These are phyloP conservation scores for Diutina mesorugosa DNA, from an alignment of 1,139 yeast genomes.

Conservation along the genomic window DNA sequence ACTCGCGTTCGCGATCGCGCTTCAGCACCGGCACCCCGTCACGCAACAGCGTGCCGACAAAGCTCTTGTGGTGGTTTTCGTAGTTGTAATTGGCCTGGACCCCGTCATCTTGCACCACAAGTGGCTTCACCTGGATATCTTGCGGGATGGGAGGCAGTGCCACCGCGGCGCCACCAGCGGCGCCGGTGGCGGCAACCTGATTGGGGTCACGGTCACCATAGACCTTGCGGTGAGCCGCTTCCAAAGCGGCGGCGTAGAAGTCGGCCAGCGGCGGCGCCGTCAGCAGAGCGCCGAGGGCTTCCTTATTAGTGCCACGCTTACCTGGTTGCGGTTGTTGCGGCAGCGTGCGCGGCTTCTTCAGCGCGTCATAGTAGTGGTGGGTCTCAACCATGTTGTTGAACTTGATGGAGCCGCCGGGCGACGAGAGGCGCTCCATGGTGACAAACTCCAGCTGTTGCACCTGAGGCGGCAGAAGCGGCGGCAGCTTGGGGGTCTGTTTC, in stretches of 20 bases:
- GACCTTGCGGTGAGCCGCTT: slow-evolving; percentile 1
- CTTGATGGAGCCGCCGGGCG: not conserved
- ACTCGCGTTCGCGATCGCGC: not conserved
- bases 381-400: not conserved
- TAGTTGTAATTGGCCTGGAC: not conserved
- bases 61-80: slow-evolving; percentile 1
- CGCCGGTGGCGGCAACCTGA: not conserved
- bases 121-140: not conserved
- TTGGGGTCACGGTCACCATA: not conserved
- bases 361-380: slow-evolving; percentile 1
- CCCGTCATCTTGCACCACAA: not conserved
- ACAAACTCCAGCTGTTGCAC: not conserved
- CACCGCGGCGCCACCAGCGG: not conserved
- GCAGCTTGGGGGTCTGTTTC: not conserved
- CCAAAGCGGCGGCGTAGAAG: slow-evolving; percentile 1
- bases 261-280: slow-evolving; percentile 1
- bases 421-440: not conserved
- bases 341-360: not conserved
- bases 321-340: not conserved
- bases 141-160: not conserved
- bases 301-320: not conserved
- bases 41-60: not conserved
- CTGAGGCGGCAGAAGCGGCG: not conserved
- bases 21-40: not conserved
- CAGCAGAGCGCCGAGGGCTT: not conserved